These are phyloP conservation scores for Fragilaria radians DNA, from an alignment of 108 stramenopile species.

Conservation along the genomic window DNA sequence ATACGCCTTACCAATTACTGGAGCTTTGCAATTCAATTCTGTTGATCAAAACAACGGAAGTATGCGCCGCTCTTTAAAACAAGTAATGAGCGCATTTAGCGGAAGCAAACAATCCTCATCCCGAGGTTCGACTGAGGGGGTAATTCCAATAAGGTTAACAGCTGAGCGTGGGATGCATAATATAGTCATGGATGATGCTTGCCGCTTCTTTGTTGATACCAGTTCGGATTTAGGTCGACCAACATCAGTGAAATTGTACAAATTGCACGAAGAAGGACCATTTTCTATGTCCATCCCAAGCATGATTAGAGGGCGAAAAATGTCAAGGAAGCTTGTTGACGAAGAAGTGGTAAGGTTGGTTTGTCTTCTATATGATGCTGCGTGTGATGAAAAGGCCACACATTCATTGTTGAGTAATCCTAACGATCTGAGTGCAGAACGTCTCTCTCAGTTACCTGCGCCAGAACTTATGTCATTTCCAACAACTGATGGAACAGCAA, in stretches of 20 bases:
- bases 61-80: conserved; percentile 40
- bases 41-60: conserved; percentile 14
- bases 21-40: background rate
- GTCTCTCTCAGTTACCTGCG: conserved; percentile 17
- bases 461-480: conserved; percentile 57
- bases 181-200: conserved; percentile 59
- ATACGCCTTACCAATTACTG: conserved; percentile 52
- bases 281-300: conserved; percentile 4
- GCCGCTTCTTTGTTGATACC: conserved; percentile 47
- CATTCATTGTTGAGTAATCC: background rate
- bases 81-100: conserved; percentile 39
- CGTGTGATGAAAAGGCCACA: conserved; percentile 32
- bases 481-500: conserved; percentile 37
- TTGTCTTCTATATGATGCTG: conserved; percentile 36
- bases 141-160: conserved; percentile 24
- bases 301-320: background rate
- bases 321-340: background rate
- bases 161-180: conserved; percentile 55
- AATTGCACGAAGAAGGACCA: conserved; percentile 28
- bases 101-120: background rate
- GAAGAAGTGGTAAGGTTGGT: conserved; percentile 12
- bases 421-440: background rate
- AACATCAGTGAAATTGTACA: conserved; percentile 35
- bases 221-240: conserved; percentile 54
- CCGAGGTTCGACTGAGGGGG: too few species aligned